Conservation (phyloP, 1,284 basidiomycete species). For the Violaceomyces palustris region DNA sequence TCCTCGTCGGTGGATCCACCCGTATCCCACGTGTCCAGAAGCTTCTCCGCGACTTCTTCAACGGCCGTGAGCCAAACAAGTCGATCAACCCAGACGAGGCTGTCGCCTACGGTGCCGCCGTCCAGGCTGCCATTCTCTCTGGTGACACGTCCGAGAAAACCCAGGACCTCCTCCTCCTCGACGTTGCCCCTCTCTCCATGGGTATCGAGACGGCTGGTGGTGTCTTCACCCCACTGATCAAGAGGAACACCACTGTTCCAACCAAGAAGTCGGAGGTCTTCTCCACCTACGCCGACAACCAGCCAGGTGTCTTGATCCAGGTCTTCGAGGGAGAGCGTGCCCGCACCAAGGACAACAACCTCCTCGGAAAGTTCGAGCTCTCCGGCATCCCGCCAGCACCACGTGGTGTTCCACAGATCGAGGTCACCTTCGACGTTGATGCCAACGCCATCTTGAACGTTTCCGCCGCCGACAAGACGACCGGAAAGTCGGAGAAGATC, state of each 20-base stretch:
- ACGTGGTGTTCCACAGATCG: constrained; percentile 95
- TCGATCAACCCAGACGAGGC: constrained; percentile 99
- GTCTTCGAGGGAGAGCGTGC: constrained; percentile 99
- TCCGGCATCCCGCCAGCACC: constrained; percentile 96
- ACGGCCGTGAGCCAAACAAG: constrained; percentile 62
- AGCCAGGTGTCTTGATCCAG: constrained; percentile 96
- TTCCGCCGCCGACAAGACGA: constrained; percentile 92
- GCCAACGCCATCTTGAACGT: constrained; percentile 98
- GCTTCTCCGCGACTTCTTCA: constrained; percentile 98
- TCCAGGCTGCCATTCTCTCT: constrained; percentile 95
- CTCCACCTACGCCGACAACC: constrained; percentile 99
- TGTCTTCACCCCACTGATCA: constrained; percentile 96
- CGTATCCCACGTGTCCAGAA: constrained; percentile 98
- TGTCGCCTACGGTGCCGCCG: constrained; percentile 97
- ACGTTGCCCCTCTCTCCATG: constrained; percentile 91
- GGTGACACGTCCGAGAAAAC: constrained; percentile 98
- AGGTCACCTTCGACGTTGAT: constrained; percentile 98
- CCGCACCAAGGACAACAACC: constrained; percentile 97
- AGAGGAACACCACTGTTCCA: constrained; percentile 96
- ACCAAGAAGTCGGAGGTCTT: constrained; percentile 99
- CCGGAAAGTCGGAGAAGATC: constrained; percentile 87
- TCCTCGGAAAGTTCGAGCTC: constrained; percentile 98
- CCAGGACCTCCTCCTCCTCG: constrained; percentile 90
- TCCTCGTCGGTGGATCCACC: constrained; percentile 95
- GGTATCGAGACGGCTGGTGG: constrained; percentile 97